Base-by-base conservation (phyloP, 2,329 filamentous ascomycete genomes). In the Penicillium palitans region DNA sequence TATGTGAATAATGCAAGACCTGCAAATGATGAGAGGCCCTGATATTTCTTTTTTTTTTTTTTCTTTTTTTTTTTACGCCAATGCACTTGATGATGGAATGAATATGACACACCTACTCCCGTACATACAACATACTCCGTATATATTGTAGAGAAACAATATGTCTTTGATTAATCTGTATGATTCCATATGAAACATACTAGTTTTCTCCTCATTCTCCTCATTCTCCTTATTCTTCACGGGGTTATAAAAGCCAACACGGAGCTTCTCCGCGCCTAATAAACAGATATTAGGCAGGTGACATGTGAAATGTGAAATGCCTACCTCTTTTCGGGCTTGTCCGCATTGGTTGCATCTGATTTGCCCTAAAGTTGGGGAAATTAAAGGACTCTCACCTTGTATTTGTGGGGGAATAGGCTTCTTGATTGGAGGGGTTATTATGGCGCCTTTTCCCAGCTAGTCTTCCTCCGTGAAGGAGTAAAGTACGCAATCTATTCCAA, bases 1-100 rank as follows among this genome's bases (percentile, higher is more conserved):
- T 54, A 79, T 79, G 77, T 79, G 66, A 72, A 35, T 21, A 25
- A 21, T 24, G 37, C 12, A 27, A n/a, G 3, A 21, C 6, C 13
- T 21, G 27, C 25, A 50, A 19, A 31, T 44, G 41, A 33, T 27
- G 9, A 19, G 15, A 35, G 27, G 24, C 41, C 12, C 37, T 39
- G 27, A 39, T 40, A 17, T 12, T 15, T 6, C 5, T 33, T 33
- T 27, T 27, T 33, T 6, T 13, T 13, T 13, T 33, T 6, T 6
- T 13, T 6, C 6, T 33, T 6, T 13, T 44, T 42, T 12, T 12
- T 17, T 44, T 44, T 19, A 19, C 21, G 25, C 39, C 42, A 41
- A 53, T 46, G 39, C 33, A 45, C 48, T 29, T 19, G 8, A 40
- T 41, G 57, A 59, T 39, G 52, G 21, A 62, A 65, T 56, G 61